Conservation (phyloP, 169 alveolate species). For the Cryptosporidium parvum region DNA sequence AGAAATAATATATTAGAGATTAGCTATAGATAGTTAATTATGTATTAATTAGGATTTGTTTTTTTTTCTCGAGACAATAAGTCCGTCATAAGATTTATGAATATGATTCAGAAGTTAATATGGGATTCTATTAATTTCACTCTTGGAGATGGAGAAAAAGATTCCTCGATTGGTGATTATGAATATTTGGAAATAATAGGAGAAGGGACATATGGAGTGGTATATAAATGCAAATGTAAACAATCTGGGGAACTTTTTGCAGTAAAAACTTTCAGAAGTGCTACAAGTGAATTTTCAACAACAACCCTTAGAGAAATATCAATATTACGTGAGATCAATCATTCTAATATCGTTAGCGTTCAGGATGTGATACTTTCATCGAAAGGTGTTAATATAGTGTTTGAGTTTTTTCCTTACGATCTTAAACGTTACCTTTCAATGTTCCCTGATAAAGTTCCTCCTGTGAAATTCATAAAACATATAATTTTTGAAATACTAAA, state of each 20-base stretch:
- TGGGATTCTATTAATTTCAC: slow-evolving; percentile 5
- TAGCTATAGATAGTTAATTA: too few relatives aligned
- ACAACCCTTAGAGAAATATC: slow-evolving; percentile 96
- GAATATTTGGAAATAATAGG: slow-evolving; percentile 92
- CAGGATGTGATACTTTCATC: slow-evolving; percentile 87
- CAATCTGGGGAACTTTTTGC: slow-evolving; percentile 92
- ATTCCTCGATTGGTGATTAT: slow-evolving; percentile 80
- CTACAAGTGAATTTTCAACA: slow-evolving; percentile 92
- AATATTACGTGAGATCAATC: slow-evolving; percentile 91
- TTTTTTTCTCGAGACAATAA: not conserved
- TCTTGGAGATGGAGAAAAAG: slow-evolving; percentile 8
- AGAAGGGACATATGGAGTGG: slow-evolving; percentile 96
- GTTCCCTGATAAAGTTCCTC: slow-evolving; percentile 63
- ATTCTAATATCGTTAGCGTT: slow-evolving; percentile 92
- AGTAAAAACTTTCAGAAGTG: slow-evolving; percentile 90
- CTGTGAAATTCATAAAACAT: slow-evolving; percentile 41
- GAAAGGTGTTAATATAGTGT: slow-evolving; percentile 21
- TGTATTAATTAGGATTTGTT: too few relatives aligned
- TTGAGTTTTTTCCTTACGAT: slow-evolving; percentile 66
- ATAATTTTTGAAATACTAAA: slow-evolving; percentile 78
- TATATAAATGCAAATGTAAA: slow-evolving; percentile 86
- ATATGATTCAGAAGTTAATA: slow-evolving; percentile 22
- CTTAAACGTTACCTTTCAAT: slow-evolving; percentile 63
- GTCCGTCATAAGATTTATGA: not conserved
- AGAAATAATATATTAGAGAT: not conserved